Conservation (phyloP, 2,329 filamentous ascomycete genomes). For the Epichloe baconii region DNA sequence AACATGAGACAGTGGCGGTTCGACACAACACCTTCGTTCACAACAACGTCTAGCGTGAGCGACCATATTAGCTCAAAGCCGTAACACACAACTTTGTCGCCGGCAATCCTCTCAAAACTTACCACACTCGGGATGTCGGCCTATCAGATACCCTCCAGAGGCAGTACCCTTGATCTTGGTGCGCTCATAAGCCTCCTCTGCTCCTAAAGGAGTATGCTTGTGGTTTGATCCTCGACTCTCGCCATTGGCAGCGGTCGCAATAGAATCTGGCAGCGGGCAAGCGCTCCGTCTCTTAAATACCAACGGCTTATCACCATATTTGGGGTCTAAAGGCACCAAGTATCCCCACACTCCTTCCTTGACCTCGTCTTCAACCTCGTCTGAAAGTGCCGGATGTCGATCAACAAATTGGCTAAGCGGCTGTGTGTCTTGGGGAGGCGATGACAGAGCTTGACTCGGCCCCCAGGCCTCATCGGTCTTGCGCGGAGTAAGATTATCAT, state of each 20-base stretch:
- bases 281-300: conserved; percentile 62
- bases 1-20: conserved; percentile 71
- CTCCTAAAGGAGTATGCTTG: conserved; percentile 36
- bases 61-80: background rate
- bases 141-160: conserved; percentile 79
- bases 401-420: conserved; percentile 61
- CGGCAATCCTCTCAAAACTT: conserved; percentile 23
- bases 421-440: conserved; percentile 51
- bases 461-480: conserved; percentile 35
- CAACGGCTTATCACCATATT: conserved; percentile 49
- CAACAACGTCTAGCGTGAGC: conserved; percentile 43
- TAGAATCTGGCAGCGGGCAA: conserved; percentile 47
- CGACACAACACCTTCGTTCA: conserved; percentile 70
- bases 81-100: background rate
- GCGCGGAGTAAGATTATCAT: conserved; percentile 40
- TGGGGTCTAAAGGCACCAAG: conserved; percentile 65
- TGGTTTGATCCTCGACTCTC: conserved; percentile 24
- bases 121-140: conserved; percentile 89
- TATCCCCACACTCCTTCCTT: conserved; percentile 93
- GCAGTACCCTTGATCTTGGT: conserved; percentile 48
- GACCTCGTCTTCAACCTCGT: conserved; percentile 74
- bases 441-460: conserved; percentile 33
- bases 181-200: conserved; percentile 47
- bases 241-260: conserved; percentile 22
- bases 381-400: conserved; percentile 56